A percentile compares a stretch with the other conserved stretches of the same genome.
phyloP scores from a whole-genome alignment of 2,329 filamentous ascomycete genomes.

The Westerdykella aurantiaca region DNA sequence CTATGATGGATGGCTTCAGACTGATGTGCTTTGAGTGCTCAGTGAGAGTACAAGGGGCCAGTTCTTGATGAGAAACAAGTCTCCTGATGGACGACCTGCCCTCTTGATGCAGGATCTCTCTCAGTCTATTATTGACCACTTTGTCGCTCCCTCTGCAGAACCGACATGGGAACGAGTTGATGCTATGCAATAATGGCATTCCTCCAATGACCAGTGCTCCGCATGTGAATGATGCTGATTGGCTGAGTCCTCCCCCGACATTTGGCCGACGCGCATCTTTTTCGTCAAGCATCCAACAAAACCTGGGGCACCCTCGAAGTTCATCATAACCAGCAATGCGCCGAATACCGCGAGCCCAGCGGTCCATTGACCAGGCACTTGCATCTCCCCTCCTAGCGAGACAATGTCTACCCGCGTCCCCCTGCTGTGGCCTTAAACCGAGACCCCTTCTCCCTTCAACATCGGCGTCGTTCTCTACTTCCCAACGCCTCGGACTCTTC shows the following conservation, averaged over 20 bases:
- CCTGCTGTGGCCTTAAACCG: constrained; percentile 7
- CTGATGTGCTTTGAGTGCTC: background rate
- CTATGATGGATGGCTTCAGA: background rate
- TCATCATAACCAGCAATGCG: constrained; percentile 22
- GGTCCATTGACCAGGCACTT: constrained; percentile 27
- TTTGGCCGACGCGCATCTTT: constrained; percentile 7
- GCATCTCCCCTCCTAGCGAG: constrained; percentile 11
- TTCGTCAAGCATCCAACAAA: constrained; percentile 1
- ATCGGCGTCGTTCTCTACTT: constrained; percentile 29
- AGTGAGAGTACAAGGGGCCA: background rate
- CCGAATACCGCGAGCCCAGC: constrained; percentile 32
- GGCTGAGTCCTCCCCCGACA: constrained; percentile 7
- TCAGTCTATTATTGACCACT: too few relatives aligned
- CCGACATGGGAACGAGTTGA: too few relatives aligned
- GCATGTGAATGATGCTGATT: constrained; percentile 2
- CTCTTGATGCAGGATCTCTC: too few relatives aligned
- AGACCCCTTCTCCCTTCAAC: constrained; percentile 12
- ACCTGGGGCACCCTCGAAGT: constrained; percentile 15
- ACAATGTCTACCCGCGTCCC: constrained; percentile 11
- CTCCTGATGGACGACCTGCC: too few relatives aligned
- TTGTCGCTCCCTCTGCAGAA: too few relatives aligned
- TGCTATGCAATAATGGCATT: too few relatives aligned
- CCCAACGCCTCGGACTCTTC: constrained; percentile 19
- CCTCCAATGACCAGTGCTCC: too few relatives aligned
- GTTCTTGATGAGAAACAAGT: too few relatives aligned